phyloP scores from a whole-genome alignment of 1,284 basidiomycete genomes.

The Apiotrichum domesticum region DNA sequence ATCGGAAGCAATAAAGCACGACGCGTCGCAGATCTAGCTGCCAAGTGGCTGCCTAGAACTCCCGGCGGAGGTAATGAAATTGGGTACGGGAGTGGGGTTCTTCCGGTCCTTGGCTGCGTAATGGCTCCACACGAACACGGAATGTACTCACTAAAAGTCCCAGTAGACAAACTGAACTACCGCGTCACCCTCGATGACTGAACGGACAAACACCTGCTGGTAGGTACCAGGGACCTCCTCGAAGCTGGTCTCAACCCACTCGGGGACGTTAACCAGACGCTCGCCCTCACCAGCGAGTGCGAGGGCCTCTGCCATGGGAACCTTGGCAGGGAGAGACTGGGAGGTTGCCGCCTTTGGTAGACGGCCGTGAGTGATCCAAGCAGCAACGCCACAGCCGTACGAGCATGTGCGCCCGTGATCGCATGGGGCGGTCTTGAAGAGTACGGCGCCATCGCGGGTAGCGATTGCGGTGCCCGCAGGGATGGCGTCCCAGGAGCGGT shows the following conservation, averaged over 20 bases:
- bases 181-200: constrained; percentile 30
- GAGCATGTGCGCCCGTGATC: constrained; percentile 8
- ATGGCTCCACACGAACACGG: no score
- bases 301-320: constrained; percentile 46
- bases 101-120: no score
- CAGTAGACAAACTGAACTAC: constrained; percentile 47
- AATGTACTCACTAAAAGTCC: constrained; percentile 46
- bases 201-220: constrained; percentile 49
- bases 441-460: constrained; percentile 46
- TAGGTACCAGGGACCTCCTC: constrained; percentile 40
- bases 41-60: no score
- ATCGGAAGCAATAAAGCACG: no score
- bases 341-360: constrained; percentile 44
- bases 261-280: constrained; percentile 36
- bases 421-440: constrained; percentile 41
- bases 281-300: constrained; percentile 32
- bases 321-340: constrained; percentile 45
- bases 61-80: no score
- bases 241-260: constrained; percentile 40
- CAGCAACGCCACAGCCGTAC: constrained; percentile 33
- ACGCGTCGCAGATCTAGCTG: no score
- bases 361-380: constrained; percentile 50
- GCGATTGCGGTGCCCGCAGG: constrained; percentile 45
- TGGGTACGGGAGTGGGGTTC: no score
- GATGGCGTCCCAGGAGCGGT: constrained; percentile 15